Conservation (phyloP, 331 rosid species). For the Prunus yedoensis region DNA sequence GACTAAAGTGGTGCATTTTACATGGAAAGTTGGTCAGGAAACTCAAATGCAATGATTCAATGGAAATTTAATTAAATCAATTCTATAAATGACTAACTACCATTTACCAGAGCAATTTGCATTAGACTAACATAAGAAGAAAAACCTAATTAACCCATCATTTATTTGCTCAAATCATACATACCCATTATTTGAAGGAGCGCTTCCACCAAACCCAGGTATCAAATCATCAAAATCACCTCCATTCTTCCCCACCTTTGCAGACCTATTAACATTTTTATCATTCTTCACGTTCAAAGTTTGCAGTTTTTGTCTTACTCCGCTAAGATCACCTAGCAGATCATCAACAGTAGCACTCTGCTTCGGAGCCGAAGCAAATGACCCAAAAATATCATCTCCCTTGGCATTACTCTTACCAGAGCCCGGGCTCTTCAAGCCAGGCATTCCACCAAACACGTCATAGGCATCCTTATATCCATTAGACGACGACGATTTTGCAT, state of each 20-base stretch:
- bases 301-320: constrained; percentile 18
- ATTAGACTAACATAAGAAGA: neutral
- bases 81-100: neutral
- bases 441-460: constrained; percentile 69
- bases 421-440: constrained; percentile 38
- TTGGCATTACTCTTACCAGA: constrained; percentile 33
- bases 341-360: constrained; percentile 53
- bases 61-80: neutral
- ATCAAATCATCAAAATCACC: constrained; percentile 63
- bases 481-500: constrained; percentile 30
- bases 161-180: neutral
- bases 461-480: constrained; percentile 32
- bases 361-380: constrained; percentile 36
- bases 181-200: constrained; percentile 54
- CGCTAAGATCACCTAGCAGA: constrained; percentile 49
- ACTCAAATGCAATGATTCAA: neutral
- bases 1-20: neutral
- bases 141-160: neutral
- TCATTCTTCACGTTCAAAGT: constrained; percentile 21
- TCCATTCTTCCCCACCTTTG: constrained; percentile 9
- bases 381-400: constrained; percentile 32
- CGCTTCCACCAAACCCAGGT: constrained; percentile 68
- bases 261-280: constrained; percentile 13
- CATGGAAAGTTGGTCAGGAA: neutral
- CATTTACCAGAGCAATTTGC: neutral